These are phyloP conservation scores for Leptomonas seymouri DNA, from an alignment of 208 protist species.

Conservation along the genomic window DNA sequence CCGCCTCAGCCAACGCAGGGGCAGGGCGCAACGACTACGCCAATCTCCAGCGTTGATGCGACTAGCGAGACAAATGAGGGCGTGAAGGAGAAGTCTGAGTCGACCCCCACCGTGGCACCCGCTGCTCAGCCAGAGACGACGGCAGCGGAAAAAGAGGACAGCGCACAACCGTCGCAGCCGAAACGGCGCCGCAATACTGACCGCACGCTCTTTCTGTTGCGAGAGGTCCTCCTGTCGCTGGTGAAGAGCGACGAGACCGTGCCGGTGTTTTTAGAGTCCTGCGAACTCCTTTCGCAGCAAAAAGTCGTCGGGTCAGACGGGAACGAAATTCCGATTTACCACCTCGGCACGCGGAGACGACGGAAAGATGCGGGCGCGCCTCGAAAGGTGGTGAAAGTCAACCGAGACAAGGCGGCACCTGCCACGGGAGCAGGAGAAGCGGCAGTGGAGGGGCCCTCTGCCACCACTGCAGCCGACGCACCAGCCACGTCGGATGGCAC, in stretches of 20 bases:
- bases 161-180: constrained; percentile 2
- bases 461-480: not conserved
- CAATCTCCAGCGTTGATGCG: not conserved
- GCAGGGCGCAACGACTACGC: not conserved
- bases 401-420: constrained; percentile 37
- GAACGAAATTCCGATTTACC: constrained; percentile 69
- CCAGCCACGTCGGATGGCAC: not conserved
- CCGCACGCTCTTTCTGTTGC: constrained; percentile 75
- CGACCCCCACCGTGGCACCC: not conserved
- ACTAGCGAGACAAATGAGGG: not conserved
- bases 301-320: constrained; percentile 62
- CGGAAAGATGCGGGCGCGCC: constrained; percentile 52
- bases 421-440: not conserved
- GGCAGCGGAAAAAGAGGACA: not conserved
- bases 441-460: not conserved
- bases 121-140: not conserved
- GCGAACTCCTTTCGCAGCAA: constrained; percentile 65
- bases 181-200: constrained; percentile 54
- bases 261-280: constrained; percentile 77
- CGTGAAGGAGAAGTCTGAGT: not conserved
- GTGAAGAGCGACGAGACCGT: constrained; percentile 72
- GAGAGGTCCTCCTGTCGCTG: constrained; percentile 71
- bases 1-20: constrained; percentile 11
- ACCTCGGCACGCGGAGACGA: constrained; percentile 67
- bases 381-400: constrained; percentile 53